phyloP scores from a whole-genome alignment of 2,329 filamentous ascomycete genomes.

The Trichoderma asperellum region DNA sequence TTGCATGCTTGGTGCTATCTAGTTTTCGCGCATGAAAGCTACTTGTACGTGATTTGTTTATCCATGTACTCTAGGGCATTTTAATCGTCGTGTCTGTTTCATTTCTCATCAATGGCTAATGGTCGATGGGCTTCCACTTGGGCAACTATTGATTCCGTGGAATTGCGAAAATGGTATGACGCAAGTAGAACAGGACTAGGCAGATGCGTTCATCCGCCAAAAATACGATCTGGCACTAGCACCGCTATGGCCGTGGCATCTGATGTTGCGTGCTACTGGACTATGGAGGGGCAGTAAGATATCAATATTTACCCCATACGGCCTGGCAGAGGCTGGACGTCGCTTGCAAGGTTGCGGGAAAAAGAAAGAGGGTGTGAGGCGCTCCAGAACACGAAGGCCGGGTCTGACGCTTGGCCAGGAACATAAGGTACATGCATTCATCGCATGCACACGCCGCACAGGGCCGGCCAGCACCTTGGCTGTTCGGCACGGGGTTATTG shows the following conservation, averaged over 20 bases:
- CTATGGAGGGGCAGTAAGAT: neutral
- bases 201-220: neutral
- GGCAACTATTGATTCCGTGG: neutral
- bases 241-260: neutral
- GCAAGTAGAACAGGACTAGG: neutral
- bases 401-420: constrained; percentile 19
- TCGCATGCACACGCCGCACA: neutral
- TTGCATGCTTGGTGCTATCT: neutral
- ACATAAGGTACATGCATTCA: constrained; percentile 5
- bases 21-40: constrained; percentile 3
- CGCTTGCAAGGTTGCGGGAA: constrained; percentile 20
- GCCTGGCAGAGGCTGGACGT: constrained; percentile 3
- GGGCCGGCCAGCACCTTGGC: neutral
- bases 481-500: constrained; percentile 2
- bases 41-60: neutral
- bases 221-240: neutral
- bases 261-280: neutral
- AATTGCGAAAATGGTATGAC: neutral
- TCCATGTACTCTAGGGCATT: neutral
- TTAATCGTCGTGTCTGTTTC: neutral
- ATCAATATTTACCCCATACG: constrained; percentile 6
- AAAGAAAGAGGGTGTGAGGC: constrained; percentile 10
- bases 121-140: neutral
- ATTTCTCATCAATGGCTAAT: neutral
- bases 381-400: constrained; percentile 18